Conservation (phyloP, 2,329 filamentous ascomycete species). For the Laburnicola sp. region DNA sequence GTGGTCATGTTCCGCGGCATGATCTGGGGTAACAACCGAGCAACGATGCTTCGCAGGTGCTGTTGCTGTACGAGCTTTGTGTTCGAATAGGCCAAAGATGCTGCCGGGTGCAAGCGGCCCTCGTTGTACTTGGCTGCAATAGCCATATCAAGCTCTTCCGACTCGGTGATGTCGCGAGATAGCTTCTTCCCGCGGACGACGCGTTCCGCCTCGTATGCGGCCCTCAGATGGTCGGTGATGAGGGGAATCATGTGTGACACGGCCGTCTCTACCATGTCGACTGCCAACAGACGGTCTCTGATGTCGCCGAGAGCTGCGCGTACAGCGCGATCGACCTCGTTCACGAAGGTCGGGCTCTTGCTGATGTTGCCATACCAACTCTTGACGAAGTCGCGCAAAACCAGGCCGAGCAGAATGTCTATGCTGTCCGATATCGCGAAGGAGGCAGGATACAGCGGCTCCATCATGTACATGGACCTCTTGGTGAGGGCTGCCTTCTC, state of each 20-base stretch:
- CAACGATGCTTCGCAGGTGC: slow-evolving; percentile 76
- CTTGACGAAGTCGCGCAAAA: slow-evolving; percentile 80
- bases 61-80: slow-evolving; percentile 85
- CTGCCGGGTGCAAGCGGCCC: slow-evolving; percentile 85
- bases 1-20: slow-evolving; percentile 73
- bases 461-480: slow-evolving; percentile 66
- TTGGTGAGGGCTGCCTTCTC: slow-evolving; percentile 69
- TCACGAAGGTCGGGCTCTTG: slow-evolving; percentile 74
- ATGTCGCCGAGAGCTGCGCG: slow-evolving; percentile 72
- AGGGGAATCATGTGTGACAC: slow-evolving; percentile 85
- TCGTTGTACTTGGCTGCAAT: slow-evolving; percentile 94
- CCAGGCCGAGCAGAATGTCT: slow-evolving; percentile 74
- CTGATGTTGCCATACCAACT: slow-evolving; percentile 91
- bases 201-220: slow-evolving; percentile 89
- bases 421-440: slow-evolving; percentile 77
- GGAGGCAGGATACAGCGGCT: slow-evolving; percentile 74
- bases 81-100: slow-evolving; percentile 79
- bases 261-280: slow-evolving; percentile 82
- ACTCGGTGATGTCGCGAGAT: slow-evolving; percentile 88
- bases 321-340: slow-evolving; percentile 82
- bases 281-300: slow-evolving; percentile 69
- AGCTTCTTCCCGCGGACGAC: slow-evolving; percentile 84
- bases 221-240: slow-evolving; percentile 82
- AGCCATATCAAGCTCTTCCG: slow-evolving; percentile 90
- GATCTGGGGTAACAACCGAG: slow-evolving; percentile 71